phyloP scores from a whole-genome alignment of 345 rosid genomes.

The Fremontodendron californicum region DNA sequence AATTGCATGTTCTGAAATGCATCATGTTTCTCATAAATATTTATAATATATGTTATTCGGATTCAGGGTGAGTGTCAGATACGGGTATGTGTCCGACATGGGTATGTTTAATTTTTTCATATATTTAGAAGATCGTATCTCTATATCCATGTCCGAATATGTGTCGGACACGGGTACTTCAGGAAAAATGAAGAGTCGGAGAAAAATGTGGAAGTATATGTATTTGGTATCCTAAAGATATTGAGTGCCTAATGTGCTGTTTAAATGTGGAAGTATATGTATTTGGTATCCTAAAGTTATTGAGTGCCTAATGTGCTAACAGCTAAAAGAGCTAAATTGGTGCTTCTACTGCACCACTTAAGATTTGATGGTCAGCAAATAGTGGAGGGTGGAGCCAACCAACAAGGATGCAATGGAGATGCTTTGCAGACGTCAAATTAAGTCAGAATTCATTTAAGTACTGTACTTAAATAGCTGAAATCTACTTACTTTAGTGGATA shows the following conservation, averaged over 20 bases:
- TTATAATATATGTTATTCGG: too few species aligned
- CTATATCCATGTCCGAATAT: too few species aligned
- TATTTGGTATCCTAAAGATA: not conserved
- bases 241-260: not conserved
- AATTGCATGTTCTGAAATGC: not conserved
- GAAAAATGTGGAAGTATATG: not conserved
- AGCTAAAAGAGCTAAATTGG: not conserved
- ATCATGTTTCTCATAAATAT: not conserved
- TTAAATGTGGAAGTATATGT: not conserved
- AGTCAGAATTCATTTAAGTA: not conserved
- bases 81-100: too few species aligned
- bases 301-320: not conserved
- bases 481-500: slow-evolving; percentile 70
- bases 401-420: slow-evolving; percentile 2
- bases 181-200: too few species aligned
- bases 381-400: not conserved
- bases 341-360: not conserved
- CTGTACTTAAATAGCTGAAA: not conserved
- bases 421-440: not conserved
- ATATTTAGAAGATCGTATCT: too few species aligned
- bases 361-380: too few species aligned
- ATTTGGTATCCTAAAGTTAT: not conserved
- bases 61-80: too few species aligned
- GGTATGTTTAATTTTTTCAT: too few species aligned
- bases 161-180: too few species aligned